These are phyloP conservation scores for Geoglossum glabrum DNA, from an alignment of 495 filamentous ascomycete species.

Conservation along the genomic window DNA sequence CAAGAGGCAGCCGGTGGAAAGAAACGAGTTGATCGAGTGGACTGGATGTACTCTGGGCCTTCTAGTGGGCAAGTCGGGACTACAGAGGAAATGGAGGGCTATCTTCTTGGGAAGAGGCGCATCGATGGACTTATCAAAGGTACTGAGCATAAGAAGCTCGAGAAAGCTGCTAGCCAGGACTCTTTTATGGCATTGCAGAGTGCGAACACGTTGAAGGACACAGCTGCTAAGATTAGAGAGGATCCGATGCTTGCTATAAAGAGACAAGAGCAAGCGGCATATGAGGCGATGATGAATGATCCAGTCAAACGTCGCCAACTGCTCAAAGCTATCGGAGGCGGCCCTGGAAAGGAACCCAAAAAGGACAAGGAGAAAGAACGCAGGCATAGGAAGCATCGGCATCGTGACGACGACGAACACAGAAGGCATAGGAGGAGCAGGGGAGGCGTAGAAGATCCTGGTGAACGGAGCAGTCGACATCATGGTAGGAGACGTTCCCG, in stretches of 20 bases:
- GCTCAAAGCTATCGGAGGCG: constrained; percentile 34
- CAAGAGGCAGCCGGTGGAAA: constrained; percentile 76
- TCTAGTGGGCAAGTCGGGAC: constrained; percentile 59
- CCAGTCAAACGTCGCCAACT: constrained; percentile 49
- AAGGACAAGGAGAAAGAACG: constrained; percentile 24
- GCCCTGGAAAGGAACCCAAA: constrained; percentile 14
- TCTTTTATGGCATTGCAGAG: constrained; percentile 37
- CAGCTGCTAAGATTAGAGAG: constrained; percentile 61
- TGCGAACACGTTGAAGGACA: constrained; percentile 50
- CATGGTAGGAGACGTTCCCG: constrained; percentile 13
- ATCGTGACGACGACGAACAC: constrained; percentile 26
- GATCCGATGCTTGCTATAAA: constrained; percentile 87
- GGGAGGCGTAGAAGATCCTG: constrained; percentile 5
- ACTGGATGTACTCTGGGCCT: constrained; percentile 95
- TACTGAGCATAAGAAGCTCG: constrained; percentile 55
- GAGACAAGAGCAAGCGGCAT: constrained; percentile 75
- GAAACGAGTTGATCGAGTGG: constrained; percentile 56
- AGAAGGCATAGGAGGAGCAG: constrained; percentile 10
- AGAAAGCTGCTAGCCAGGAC: constrained; percentile 54
- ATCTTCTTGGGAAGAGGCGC: constrained; percentile 75
- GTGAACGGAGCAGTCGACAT: constrained; percentile 7
- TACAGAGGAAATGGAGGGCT: constrained; percentile 85
- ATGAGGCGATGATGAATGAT: constrained; percentile 76
- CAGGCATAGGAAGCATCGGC: constrained; percentile 30
- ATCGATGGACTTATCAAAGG: constrained; percentile 82